phyloP scores from a whole-genome alignment of 2,329 filamentous ascomycete genomes.

The Saccharata proteae region DNA sequence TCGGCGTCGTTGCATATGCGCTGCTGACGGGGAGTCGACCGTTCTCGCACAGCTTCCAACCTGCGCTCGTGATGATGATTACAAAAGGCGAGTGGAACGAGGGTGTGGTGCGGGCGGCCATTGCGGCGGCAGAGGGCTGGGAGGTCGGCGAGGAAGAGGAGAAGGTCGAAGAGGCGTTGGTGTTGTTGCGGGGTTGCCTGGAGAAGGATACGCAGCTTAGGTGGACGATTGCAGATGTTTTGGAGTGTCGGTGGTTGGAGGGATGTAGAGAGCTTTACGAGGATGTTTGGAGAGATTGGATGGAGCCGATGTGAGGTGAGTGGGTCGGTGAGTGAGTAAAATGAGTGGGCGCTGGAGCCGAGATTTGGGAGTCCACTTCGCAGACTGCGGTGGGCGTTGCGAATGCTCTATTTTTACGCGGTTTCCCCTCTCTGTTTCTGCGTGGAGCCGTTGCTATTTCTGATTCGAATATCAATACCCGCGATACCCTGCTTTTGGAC shows the following conservation, averaged over 20 bases:
- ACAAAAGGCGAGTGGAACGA: slow-evolving; percentile 47
- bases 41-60: slow-evolving; percentile 48
- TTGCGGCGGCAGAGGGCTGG: too few relatives aligned
- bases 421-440: too few relatives aligned
- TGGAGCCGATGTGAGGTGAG: slow-evolving; percentile 4
- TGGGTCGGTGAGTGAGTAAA: too few relatives aligned
- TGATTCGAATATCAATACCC: too few relatives aligned
- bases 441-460: too few relatives aligned
- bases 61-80: slow-evolving; percentile 48
- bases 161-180: slow-evolving; percentile 35
- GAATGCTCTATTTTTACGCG: too few relatives aligned
- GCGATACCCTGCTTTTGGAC: too few relatives aligned
- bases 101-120: slow-evolving; percentile 33
- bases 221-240: slow-evolving; percentile 45
- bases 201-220: slow-evolving; percentile 42
- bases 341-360: too few relatives aligned
- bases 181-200: slow-evolving; percentile 49
- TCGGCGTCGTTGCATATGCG: slow-evolving; percentile 50
- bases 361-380: too few relatives aligned
- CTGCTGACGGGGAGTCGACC: slow-evolving; percentile 49
- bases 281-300: slow-evolving; percentile 4
- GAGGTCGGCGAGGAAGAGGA: slow-evolving; percentile 20
- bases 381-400: too few relatives aligned
- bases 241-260: slow-evolving; percentile 44
- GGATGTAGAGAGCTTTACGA: slow-evolving; percentile 16